phyloP scores from a whole-genome alignment of 208 protist genomes.

The Trypanosoma congolense region DNA sequence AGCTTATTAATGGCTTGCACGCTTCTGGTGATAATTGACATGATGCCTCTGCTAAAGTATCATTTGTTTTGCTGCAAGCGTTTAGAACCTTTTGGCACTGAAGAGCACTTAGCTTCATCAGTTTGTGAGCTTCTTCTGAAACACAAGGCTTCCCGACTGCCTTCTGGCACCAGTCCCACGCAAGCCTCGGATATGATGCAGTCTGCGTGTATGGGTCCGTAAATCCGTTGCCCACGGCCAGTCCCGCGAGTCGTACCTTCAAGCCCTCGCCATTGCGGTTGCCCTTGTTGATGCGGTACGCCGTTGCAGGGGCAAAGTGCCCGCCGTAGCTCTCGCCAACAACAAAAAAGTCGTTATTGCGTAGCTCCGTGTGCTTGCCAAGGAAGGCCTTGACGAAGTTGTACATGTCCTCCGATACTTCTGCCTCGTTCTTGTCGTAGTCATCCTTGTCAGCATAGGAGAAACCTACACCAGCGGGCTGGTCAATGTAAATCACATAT shows the following conservation, averaged over 20 bases:
- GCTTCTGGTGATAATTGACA: constrained; percentile 21
- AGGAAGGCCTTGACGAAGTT: constrained; percentile 77
- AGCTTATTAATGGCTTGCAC: constrained; percentile 36
- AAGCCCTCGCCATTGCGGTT: constrained; percentile 26
- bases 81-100: constrained; percentile 35
- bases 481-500: constrained; percentile 89
- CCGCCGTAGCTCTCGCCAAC: constrained; percentile 76
- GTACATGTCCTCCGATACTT: constrained; percentile 87
- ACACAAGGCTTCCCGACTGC: constrained; percentile 48
- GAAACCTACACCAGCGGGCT: constrained; percentile 87
- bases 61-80: constrained; percentile 18
- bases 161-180: constrained; percentile 57
- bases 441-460: constrained; percentile 47
- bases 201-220: constrained; percentile 82
- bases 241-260: constrained; percentile 55
- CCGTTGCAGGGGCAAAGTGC: constrained; percentile 57
- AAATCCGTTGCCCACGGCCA: constrained; percentile 87
- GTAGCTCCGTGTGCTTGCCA: constrained; percentile 25
- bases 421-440: constrained; percentile 59
- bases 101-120: constrained; percentile 48
- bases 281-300: constrained; percentile 27
- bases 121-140: constrained; percentile 23
- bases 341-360: constrained; percentile 68
- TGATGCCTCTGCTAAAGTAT: constrained; percentile 8
- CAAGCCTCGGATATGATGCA: constrained; percentile 43